These are phyloP conservation scores for Torulaspora pretoriensis DNA, from an alignment of 1,139 yeast genomes.

Conservation along the genomic window DNA sequence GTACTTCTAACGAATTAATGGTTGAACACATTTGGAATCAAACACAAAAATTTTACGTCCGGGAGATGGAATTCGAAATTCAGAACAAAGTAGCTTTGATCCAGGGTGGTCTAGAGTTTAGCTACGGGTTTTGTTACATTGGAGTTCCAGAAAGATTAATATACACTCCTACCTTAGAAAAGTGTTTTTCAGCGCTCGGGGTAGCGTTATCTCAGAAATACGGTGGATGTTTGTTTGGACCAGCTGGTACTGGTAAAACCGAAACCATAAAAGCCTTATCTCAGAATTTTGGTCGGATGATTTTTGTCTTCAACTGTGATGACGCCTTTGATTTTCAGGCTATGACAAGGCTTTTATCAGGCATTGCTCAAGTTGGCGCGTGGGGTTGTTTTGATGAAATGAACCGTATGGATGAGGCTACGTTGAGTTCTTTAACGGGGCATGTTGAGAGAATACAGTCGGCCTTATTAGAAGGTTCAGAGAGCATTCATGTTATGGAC, in stretches of 20 bases:
- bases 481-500: conserved; percentile 48
- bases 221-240: conserved; percentile 95
- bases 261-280: conserved; percentile 88
- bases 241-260: conserved; percentile 98
- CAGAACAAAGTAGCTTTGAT: conserved; percentile 43
- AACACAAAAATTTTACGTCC: conserved; percentile 51
- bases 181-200: conserved; percentile 64
- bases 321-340: conserved; percentile 81
- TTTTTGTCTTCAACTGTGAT: conserved; percentile 85
- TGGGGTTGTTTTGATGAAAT: conserved; percentile 99
- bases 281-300: conserved; percentile 72
- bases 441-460: conserved; percentile 71
- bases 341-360: conserved; percentile 71
- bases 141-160: conserved; percentile 77
- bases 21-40: conserved; percentile 46
- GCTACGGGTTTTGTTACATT: conserved; percentile 78
- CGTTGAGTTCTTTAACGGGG: conserved; percentile 81
- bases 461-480: conserved; percentile 38
- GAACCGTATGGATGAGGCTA: conserved; percentile 68
- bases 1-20: conserved; percentile 16
- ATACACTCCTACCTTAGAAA: conserved; percentile 66
- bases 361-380: conserved; percentile 81
- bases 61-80: conserved; percentile 30
- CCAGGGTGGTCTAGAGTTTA: conserved; percentile 51
- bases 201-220: conserved; percentile 67